Percentiles rank a stretch among this genome's conserved stretches.
Conservation (phyloP, 148 eudicot species). For the Rhododendron molle region DNA sequence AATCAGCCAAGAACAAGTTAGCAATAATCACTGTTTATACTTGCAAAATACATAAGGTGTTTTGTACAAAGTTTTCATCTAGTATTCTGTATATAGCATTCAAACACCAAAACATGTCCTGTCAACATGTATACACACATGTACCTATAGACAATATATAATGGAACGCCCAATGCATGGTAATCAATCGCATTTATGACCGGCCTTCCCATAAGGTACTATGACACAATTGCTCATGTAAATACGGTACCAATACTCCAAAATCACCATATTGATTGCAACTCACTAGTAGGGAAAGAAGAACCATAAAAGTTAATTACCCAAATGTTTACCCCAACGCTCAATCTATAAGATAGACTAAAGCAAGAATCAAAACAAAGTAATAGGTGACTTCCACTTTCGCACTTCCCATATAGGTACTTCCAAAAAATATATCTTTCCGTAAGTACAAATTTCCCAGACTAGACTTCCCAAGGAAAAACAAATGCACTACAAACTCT, state of each 20-base stretch:
- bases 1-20: background rate
- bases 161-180: background rate
- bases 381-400: background rate
- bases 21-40: background rate
- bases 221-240: background rate
- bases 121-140: background rate
- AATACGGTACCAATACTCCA: background rate
- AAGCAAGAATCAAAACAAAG: background rate
- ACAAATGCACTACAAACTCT: background rate
- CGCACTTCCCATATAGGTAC: background rate
- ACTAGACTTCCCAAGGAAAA: background rate
- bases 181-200: background rate
- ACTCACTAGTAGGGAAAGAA: background rate
- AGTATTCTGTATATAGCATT: background rate
- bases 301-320: background rate
- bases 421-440: background rate
- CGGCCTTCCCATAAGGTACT: background rate
- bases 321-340: background rate
- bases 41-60: background rate
- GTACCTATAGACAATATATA: background rate
- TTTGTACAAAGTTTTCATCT: background rate
- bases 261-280: background rate
- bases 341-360: background rate
- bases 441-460: background rate
- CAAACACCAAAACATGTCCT: background rate